Conservation (phyloP, 108 stramenopile genomes). For the Epipyxis sp. region DNA sequence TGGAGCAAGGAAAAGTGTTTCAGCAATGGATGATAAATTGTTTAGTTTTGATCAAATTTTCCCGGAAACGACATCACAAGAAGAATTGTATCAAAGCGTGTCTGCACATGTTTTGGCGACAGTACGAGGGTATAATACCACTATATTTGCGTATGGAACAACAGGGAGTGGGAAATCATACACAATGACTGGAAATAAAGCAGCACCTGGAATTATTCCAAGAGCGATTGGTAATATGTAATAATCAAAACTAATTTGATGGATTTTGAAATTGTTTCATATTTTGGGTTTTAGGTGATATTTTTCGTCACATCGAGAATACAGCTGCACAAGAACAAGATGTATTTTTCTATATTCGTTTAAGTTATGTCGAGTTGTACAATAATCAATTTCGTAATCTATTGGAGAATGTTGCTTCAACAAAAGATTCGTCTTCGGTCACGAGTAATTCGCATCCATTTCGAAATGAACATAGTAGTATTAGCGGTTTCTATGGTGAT, state of each 20-base stretch:
- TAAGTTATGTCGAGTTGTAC: constrained; percentile 59
- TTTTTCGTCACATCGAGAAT: neutral
- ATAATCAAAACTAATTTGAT: constrained; percentile 42
- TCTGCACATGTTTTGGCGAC: constrained; percentile 49
- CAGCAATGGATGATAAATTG: constrained; percentile 28
- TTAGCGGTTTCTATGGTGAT: neutral
- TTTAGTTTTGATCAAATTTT: constrained; percentile 33
- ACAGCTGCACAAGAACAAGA: constrained; percentile 36
- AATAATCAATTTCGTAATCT: constrained; percentile 57
- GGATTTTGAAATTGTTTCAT: neutral
- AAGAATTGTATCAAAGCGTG: constrained; percentile 49
- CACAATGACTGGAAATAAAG: constrained; percentile 51
- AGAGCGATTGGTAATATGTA: constrained; percentile 45
- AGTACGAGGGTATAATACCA: constrained; percentile 84
- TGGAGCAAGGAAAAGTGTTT: constrained; percentile 27
- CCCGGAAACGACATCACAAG: constrained; percentile 39
- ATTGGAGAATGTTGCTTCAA: constrained; percentile 34
- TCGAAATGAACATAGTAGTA: neutral
- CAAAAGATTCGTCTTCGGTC: neutral
- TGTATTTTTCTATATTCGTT: constrained; percentile 50
- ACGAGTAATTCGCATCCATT: neutral
- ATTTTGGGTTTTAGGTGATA: constrained; percentile 8
- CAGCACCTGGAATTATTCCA: constrained; percentile 48
- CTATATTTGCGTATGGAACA: constrained; percentile 88
- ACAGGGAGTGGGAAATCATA: constrained; percentile 53